phyloP scores from a whole-genome alignment of 371 early-diverging fungal genomes.

The Mortierella sp. region DNA sequence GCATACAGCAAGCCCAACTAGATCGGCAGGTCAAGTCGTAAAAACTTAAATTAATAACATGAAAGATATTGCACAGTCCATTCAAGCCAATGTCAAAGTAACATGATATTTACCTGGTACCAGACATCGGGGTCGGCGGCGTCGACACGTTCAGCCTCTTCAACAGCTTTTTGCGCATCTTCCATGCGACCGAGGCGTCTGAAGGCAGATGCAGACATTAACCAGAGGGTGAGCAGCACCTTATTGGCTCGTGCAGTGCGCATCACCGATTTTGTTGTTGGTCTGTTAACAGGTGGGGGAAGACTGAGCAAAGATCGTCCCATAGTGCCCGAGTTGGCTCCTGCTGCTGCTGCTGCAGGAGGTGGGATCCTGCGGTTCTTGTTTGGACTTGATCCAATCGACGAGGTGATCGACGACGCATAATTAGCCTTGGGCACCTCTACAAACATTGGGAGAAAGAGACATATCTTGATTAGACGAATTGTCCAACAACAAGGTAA shows the following conservation, averaged over 20 bases:
- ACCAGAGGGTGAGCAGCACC: conserved; percentile 68
- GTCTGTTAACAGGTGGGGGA: conserved; percentile 24
- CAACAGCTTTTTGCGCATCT: conserved; percentile 74
- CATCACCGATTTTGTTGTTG: conserved; percentile 30
- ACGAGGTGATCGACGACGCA: conserved; percentile 48
- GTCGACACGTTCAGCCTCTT: conserved; percentile 75
- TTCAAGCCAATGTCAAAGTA: neutral
- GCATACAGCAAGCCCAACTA: conserved; percentile 65
- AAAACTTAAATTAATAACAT: conserved; percentile 7
- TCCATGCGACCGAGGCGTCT: conserved; percentile 68
- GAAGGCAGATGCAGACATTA: conserved; percentile 73
- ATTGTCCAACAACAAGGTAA: neutral
- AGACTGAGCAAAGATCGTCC: conserved; percentile 28
- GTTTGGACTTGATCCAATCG: conserved; percentile 32
- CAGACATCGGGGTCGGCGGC: conserved; percentile 71
- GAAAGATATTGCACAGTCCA: neutral
- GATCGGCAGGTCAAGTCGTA: neutral
- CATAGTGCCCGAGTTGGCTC: neutral
- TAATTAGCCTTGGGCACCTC: conserved; percentile 49
- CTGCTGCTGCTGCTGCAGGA: conserved; percentile 14
- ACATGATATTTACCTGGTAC: conserved; percentile 59
- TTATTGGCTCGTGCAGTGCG: conserved; percentile 64
- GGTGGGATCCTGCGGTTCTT: conserved; percentile 26
- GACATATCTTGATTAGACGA: neutral
- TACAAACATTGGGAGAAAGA: neutral